phyloP scores from a whole-genome alignment of 2,329 filamentous ascomycete genomes.

The Alternaria incomplexa region DNA sequence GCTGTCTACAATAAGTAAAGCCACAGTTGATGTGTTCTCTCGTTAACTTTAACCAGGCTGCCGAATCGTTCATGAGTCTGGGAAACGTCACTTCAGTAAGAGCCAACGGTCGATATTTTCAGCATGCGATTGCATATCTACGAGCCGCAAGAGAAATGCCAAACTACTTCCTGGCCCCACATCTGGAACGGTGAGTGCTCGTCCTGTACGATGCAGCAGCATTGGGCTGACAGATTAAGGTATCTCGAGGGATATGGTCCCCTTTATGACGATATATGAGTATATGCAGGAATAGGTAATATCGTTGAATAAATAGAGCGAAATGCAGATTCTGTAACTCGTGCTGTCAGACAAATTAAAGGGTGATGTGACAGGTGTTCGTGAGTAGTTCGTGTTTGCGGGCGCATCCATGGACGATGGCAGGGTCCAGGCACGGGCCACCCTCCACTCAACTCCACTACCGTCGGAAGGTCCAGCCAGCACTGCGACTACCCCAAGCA shows the following conservation, averaged over 20 bases:
- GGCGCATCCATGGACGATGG: not conserved
- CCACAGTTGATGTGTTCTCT: constrained; percentile 5
- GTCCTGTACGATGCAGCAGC: not conserved
- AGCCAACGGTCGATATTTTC: constrained; percentile 54
- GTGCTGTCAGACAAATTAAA: not conserved
- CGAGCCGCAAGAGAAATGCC: constrained; percentile 51
- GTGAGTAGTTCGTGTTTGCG: not conserved
- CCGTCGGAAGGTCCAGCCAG: not conserved
- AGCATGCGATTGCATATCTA: constrained; percentile 55
- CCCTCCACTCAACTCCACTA: constrained; percentile 3
- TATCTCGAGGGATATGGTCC: constrained; percentile 55
- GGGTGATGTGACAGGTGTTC: not conserved
- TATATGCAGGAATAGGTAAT: not conserved
- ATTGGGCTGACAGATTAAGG: constrained; percentile 28
- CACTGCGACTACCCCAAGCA: not conserved
- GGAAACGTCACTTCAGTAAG: constrained; percentile 57
- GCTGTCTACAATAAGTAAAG: constrained; percentile 49
- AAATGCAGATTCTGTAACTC: not conserved
- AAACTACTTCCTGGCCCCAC: constrained; percentile 52
- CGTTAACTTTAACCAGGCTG: constrained; percentile 38
- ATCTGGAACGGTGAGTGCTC: constrained; percentile 54
- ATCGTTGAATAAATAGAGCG: not conserved
- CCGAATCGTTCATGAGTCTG: constrained; percentile 60
- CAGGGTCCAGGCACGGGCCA: constrained; percentile 3
- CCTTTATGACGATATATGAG: constrained; percentile 15